Percentiles rank a stretch among this genome's conserved stretches.
phyloP scores from a whole-genome alignment of 495 filamentous ascomycete genomes.

The Bacidia rubella region DNA sequence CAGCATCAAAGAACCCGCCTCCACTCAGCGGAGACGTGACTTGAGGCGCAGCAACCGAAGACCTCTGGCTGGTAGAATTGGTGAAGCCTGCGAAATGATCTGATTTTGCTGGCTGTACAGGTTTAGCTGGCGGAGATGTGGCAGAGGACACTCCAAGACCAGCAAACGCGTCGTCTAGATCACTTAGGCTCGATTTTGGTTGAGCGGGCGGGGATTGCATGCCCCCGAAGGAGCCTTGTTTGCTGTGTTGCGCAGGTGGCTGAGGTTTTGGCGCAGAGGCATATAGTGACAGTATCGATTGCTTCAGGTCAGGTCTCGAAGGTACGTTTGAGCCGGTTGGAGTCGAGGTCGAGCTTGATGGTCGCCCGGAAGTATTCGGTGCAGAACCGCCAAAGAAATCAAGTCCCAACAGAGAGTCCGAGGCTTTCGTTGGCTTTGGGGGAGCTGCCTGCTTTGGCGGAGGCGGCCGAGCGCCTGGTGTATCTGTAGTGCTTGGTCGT shows the following conservation, averaged over 20 bases:
- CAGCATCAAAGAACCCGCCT: slow-evolving; percentile 67
- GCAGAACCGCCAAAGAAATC: slow-evolving; percentile 76
- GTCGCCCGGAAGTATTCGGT: slow-evolving; percentile 49
- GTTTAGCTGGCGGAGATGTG: slow-evolving; percentile 38
- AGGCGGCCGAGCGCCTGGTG: slow-evolving; percentile 39
- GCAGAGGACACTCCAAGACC: slow-evolving; percentile 57
- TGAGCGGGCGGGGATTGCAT: slow-evolving; percentile 44
- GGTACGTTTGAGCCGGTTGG: slow-evolving; percentile 37
- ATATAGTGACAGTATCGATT: slow-evolving; percentile 92
- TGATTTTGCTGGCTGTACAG: slow-evolving; percentile 37
- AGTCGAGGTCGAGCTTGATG: slow-evolving; percentile 56
- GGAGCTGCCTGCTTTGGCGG: slow-evolving; percentile 52
- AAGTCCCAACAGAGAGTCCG: slow-evolving; percentile 78
- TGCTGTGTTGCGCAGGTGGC: slow-evolving; percentile 41
- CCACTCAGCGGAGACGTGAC: slow-evolving; percentile 45
- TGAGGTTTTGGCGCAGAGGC: slow-evolving; percentile 66
- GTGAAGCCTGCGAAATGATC: slow-evolving; percentile 62
- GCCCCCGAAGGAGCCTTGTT: slow-evolving; percentile 52
- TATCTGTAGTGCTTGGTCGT: slow-evolving; percentile 54
- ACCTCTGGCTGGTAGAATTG: slow-evolving; percentile 36
- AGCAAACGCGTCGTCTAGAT: slow-evolving; percentile 79
- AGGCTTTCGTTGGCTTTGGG: slow-evolving; percentile 51
- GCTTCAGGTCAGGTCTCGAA: slow-evolving; percentile 87
- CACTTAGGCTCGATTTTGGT: slow-evolving; percentile 45
- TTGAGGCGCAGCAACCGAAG: slow-evolving; percentile 38